These are phyloP conservation scores for Aspergillus wentii DNA, from an alignment of 495 filamentous ascomycete species.

Conservation along the genomic window DNA sequence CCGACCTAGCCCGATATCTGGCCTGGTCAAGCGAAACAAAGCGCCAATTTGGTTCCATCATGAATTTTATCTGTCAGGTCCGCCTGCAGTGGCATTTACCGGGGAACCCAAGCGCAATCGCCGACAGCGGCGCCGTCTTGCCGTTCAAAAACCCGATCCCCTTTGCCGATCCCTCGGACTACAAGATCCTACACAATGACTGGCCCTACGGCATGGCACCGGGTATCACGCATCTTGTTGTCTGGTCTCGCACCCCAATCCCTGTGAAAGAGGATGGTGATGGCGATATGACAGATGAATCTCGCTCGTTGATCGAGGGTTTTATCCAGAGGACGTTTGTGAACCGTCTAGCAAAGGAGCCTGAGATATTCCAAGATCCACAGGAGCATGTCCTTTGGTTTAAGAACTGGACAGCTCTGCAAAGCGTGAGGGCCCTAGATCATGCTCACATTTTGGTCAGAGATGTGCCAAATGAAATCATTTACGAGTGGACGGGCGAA, in stretches of 20 bases:
- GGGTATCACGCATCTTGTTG: conserved; percentile 60
- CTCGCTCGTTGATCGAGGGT: conserved; percentile 51
- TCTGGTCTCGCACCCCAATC: conserved; percentile 56
- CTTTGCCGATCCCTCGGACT: conserved; percentile 67
- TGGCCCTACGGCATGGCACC: conserved; percentile 81
- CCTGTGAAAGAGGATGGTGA: conserved; percentile 37
- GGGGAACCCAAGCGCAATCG: conserved; percentile 6
- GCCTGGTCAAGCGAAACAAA: conserved; percentile 69
- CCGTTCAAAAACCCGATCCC: conserved; percentile 46
- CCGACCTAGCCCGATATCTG: conserved; percentile 78
- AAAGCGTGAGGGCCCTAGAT: conserved; percentile 79
- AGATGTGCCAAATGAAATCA: conserved; percentile 53
- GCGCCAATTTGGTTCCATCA: conserved; percentile 68
- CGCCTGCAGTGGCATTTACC: conserved; percentile 65
- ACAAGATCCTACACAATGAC: conserved; percentile 76
- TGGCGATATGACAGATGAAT: conserved; percentile 73
- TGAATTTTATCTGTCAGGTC: conserved; percentile 66
- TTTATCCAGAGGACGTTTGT: conserved; percentile 70
- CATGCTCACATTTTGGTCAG: conserved; percentile 69
- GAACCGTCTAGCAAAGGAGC: conserved; percentile 42
- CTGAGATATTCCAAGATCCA: conserved; percentile 26
- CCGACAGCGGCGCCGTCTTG: conserved; percentile 20
- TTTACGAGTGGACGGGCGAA: conserved; percentile 62
- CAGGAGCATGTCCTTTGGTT: conserved; percentile 76
- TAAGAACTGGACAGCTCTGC: conserved; percentile 87